phyloP scores from a whole-genome alignment of 108 stramenopile genomes.

The Cyclotella atomus region DNA sequence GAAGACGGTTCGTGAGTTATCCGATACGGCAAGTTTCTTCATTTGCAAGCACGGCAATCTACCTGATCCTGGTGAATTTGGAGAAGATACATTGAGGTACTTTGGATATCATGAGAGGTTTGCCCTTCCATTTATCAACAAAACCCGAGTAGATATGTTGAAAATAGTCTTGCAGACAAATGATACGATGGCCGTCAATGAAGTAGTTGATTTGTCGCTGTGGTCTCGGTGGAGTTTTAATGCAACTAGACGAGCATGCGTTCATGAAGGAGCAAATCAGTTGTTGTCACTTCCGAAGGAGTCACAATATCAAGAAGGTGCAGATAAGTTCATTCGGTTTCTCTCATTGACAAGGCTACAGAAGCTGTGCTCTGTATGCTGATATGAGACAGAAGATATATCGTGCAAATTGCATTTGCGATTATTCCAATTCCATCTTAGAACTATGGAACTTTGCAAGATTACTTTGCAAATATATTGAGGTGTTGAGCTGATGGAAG shows the following conservation, averaged over 20 bases:
- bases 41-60: conserved; percentile 46
- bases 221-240: conserved; percentile 49
- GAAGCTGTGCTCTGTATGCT: too few relatives aligned
- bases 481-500: too few relatives aligned
- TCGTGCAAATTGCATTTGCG: too few relatives aligned
- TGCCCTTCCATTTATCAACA: conserved; percentile 37
- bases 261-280: conserved; percentile 39
- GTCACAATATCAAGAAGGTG: too few relatives aligned
- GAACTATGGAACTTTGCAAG: too few relatives aligned
- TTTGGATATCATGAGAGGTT: conserved; percentile 49
- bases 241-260: conserved; percentile 39
- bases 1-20: conserved; percentile 33
- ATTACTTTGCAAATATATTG: too few relatives aligned
- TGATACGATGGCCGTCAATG: neutral
- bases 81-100: conserved; percentile 43
- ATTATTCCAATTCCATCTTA: too few relatives aligned
- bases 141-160: conserved; percentile 30
- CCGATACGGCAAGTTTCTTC: conserved; percentile 29
- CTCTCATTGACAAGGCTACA: too few relatives aligned
- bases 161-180: neutral
- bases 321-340: too few relatives aligned
- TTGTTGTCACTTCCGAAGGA: conserved; percentile 39
- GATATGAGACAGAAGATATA: too few relatives aligned
- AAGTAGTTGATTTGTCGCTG: conserved; percentile 14
- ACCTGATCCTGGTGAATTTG: conserved; percentile 42